These are phyloP conservation scores for Coemansia sp. DNA, from an alignment of 192 early-diverging fungal species.

Conservation along the genomic window DNA sequence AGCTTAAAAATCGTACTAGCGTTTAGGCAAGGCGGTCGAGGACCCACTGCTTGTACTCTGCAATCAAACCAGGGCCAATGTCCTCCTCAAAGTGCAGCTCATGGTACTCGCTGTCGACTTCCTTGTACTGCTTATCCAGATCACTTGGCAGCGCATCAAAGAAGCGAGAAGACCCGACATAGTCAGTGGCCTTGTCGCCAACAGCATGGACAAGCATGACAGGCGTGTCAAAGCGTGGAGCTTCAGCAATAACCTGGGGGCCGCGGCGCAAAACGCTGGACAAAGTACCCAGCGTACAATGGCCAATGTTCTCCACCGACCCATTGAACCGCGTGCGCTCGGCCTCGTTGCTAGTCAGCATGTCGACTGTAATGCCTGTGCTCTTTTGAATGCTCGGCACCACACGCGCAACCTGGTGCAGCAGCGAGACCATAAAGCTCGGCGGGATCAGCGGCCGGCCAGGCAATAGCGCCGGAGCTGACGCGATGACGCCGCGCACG, in stretches of 20 bases:
- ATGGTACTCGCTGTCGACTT: conserved; percentile 41
- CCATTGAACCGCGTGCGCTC: conserved; percentile 35
- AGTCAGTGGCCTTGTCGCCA: conserved; percentile 47
- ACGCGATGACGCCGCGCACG: conserved; percentile 38
- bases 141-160: conserved; percentile 29
- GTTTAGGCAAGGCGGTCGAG: conserved; percentile 20
- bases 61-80: conserved; percentile 28
- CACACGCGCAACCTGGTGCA: conserved; percentile 30
- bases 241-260: conserved; percentile 19
- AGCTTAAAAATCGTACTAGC: background rate
- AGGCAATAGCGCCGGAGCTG: conserved; percentile 37
- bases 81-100: conserved; percentile 54
- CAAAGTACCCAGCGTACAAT: conserved; percentile 39
- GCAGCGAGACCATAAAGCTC: conserved; percentile 16
- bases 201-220: conserved; percentile 48
- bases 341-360: conserved; percentile 44
- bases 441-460: conserved; percentile 35
- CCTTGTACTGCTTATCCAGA: conserved; percentile 51
- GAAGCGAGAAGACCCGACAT: conserved; percentile 32
- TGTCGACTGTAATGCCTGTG: conserved; percentile 32
- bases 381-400: conserved; percentile 38
- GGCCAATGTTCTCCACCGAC: conserved; percentile 27
- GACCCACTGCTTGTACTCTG: conserved; percentile 44
- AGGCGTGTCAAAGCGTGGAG: conserved; percentile 25
- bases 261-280: conserved; percentile 34